Base-by-base conservation (phyloP, 2,329 filamentous ascomycete species). In the Diaporthe sp. region DNA sequence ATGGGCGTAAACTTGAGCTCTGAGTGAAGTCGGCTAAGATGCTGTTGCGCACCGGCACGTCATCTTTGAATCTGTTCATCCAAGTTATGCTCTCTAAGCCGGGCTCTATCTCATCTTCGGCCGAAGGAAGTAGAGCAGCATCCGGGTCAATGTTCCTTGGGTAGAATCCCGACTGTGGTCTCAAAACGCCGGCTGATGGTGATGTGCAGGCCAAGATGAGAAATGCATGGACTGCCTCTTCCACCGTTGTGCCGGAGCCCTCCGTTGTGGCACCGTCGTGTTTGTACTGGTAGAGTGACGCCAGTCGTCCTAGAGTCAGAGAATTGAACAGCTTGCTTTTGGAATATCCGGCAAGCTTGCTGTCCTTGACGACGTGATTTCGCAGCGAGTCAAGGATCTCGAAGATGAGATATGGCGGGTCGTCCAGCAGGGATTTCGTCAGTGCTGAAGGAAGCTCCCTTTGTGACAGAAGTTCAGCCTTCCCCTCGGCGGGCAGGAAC, bases 81-180 rank as follows among this genome's bases (percentile, higher is more conserved):
- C 93, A 93, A 7, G 92, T 89, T 12, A 94, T 88, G 47, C 89
- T 92, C 78, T 95, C 94, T 12, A 96, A 85, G 0, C 92, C 93
- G 60, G 94, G 85, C 73, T 93, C 90, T 58, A 90, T 86, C 44
- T 86, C 81, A 49, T 86, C 84, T 13, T 85, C 83, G 58, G 85
- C 80, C 12, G 80, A 80, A 44, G 83, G 80, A 42, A 83, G 81
- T 17, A 81, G 78, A 44, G 87, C 83, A 28, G 88, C 86, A 72
- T 93, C 90, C 3, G 91, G 88, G 76, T 94, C 91, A 63, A 89
- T 86, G 17, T 91, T 90, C 55, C 92, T 91, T 9, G 95, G 94
- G 83, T 98, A 98, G 84, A 95, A 94, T n/a, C 95, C 96, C 49
- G 91, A 92, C 75, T 94, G 93, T 4, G 92, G 90, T 72, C 95